A percentile compares a stretch with the other conserved stretches of the same genome.
These are phyloP conservation scores for Hyphopichia homilentoma DNA, from an alignment of 805 yeast species.

Conservation along the genomic window DNA sequence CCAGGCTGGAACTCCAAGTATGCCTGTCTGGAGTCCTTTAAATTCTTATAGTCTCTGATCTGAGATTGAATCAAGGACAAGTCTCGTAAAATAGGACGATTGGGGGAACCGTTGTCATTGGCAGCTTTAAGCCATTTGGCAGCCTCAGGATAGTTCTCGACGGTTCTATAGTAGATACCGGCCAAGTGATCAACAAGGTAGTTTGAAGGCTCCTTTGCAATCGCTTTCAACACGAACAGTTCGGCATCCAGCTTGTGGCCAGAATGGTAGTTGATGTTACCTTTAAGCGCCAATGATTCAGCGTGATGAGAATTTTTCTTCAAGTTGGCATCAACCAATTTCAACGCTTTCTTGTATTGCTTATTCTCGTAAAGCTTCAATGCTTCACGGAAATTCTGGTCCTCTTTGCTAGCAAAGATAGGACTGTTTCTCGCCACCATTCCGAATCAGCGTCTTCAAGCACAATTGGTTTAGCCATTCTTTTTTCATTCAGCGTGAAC, in stretches of 20 bases:
- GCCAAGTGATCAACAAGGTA: constrained; percentile 80
- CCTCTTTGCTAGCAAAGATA: constrained; percentile 56
- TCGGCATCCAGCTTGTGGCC: constrained; percentile 65
- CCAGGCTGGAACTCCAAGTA: constrained; percentile 75
- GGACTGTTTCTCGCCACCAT: constrained; percentile 25
- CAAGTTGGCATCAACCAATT: constrained; percentile 67
- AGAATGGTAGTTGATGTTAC: constrained; percentile 56
- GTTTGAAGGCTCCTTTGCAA: constrained; percentile 54
- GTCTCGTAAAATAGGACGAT: constrained; percentile 78
- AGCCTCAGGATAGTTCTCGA: constrained; percentile 70
- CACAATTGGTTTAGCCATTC: too few species aligned
- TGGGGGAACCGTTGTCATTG: constrained; percentile 70
- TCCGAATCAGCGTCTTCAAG: too few species aligned
- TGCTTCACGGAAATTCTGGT: constrained; percentile 73
- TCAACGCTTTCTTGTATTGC: constrained; percentile 83
- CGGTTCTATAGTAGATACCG: constrained; percentile 75
- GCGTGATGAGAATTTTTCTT: constrained; percentile 75
- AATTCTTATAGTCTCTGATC: constrained; percentile 63
- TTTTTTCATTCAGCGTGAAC: too few species aligned
- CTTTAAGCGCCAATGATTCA: constrained; percentile 83
- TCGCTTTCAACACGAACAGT: constrained; percentile 55
- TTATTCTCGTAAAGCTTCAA: constrained; percentile 77
- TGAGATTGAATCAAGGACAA: constrained; percentile 78
- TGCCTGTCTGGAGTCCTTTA: constrained; percentile 60
- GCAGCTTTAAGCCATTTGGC: constrained; percentile 75